phyloP scores from a whole-genome alignment of 1,139 yeast genomes.

The Sugiyamaella castrensis region DNA sequence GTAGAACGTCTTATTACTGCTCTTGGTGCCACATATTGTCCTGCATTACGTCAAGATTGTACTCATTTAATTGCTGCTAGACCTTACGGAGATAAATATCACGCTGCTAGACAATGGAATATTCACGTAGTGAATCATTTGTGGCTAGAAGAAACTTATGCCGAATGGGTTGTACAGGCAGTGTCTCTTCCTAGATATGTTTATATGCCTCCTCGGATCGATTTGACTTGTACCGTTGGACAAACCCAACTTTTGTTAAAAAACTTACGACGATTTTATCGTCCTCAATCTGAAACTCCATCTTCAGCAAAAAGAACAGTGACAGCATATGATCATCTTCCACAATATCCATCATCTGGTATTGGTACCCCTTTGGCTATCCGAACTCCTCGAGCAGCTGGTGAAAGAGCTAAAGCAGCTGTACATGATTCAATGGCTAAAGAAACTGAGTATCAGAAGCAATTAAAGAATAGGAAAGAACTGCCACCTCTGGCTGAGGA shows the following conservation, averaged over 20 bases:
- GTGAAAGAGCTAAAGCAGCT: slow-evolving; percentile 61
- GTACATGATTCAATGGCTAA: slow-evolving; percentile 69
- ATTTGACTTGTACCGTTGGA: slow-evolving; percentile 50
- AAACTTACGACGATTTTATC: slow-evolving; percentile 45
- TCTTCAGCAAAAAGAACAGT: neutral
- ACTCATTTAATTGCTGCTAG: slow-evolving; percentile 72
- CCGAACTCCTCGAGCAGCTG: slow-evolving; percentile 49
- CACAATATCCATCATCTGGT: slow-evolving; percentile 6
- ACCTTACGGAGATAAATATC: slow-evolving; percentile 68
- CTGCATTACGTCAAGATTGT: slow-evolving; percentile 59
- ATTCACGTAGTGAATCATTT: slow-evolving; percentile 65
- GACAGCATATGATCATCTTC: neutral
- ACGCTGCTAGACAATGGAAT: slow-evolving; percentile 67
- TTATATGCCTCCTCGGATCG: slow-evolving; percentile 44
- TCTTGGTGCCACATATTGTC: slow-evolving; percentile 76
- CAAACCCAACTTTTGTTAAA: slow-evolving; percentile 46
- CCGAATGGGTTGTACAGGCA: slow-evolving; percentile 56
- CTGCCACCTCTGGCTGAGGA: slow-evolving; percentile 20
- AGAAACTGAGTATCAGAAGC: slow-evolving; percentile 57
- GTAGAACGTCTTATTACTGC: slow-evolving; percentile 60
- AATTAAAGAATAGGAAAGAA: slow-evolving; percentile 18
- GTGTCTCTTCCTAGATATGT: slow-evolving; percentile 46
- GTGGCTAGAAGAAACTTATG: slow-evolving; percentile 86
- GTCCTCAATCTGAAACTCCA: slow-evolving; percentile 17
- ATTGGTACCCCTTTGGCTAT: neutral